These are phyloP conservation scores for Citrus glauca DNA, from an alignment of 345 rosid species.

Conservation along the genomic window DNA sequence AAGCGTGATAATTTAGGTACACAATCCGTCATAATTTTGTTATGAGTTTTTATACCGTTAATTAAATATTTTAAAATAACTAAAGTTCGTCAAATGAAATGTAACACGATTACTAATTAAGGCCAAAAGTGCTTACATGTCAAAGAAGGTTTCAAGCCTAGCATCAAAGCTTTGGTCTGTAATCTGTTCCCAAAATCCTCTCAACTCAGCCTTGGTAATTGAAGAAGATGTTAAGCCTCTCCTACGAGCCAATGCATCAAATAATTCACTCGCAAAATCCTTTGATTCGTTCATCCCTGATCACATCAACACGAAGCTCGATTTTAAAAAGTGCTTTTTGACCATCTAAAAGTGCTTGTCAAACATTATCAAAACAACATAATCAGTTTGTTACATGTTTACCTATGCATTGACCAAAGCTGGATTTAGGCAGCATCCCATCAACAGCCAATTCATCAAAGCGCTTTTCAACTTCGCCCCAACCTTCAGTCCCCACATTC, in stretches of 20 bases:
- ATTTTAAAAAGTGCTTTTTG: not conserved
- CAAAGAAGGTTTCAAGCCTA: constrained; percentile 74
- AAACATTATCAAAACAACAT: no score
- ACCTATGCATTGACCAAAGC: constrained; percentile 80
- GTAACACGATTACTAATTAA: not conserved
- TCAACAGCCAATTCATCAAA: constrained; percentile 46
- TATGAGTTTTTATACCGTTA: no score
- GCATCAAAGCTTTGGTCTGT: constrained; percentile 69
- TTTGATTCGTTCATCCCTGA: constrained; percentile 80
- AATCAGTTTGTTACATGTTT: not conserved
- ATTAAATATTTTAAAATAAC: not conserved
- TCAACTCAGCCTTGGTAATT: constrained; percentile 48
- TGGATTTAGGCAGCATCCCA: constrained; percentile 52
- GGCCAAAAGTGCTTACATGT: constrained; percentile 43
- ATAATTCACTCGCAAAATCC: constrained; percentile 60
- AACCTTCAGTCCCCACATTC: constrained; percentile 45
- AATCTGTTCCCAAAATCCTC: constrained; percentile 73
- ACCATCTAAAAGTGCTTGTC: not conserved
- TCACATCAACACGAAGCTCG: not conserved
- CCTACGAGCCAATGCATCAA: constrained; percentile 64
- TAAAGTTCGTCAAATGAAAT: not conserved
- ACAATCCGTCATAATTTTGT: no score
- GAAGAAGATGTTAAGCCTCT: constrained; percentile 43
- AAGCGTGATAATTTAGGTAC: no score
- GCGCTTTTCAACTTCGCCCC: constrained; percentile 56